Base-by-base conservation (phyloP, 345 rosid genomes). In the Camelina sativa region DNA sequence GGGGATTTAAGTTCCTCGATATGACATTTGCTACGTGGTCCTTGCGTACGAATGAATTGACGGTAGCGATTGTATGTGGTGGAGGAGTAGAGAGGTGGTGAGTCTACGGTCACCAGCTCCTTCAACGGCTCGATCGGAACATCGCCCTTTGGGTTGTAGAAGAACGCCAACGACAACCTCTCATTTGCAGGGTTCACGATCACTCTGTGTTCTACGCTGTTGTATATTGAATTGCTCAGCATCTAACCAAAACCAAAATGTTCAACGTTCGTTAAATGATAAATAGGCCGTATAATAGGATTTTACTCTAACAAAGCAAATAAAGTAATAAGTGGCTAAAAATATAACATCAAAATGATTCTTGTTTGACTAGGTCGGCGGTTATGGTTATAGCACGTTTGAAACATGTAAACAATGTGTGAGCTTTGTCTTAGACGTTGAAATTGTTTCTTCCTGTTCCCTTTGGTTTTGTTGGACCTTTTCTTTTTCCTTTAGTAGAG, bases 171-270 rank as follows among this genome's bases (percentile, higher is more conserved):
- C 0, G 98, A 91, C 1, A 93, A 58, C 1, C 98, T 78, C 59
- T 93, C 96, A 4, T 66, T n/a, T 0, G 58, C 61, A 30, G 93
- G 82, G 70, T 83, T 91, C 43, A 88, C 98, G 4, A 85, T 80
- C 79, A 88, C 98, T 76, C 96, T 73, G 28, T 94, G 98, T 81
- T 94, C 98, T 71, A 94, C 87, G 38, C 98, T 94, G 79, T 82
- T 94, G 85, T 86, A 94, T 34, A 63, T 84, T 32, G 87, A 89
- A 80, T 94, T 94, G 87, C 96, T 94, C 19, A 94, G 65, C 51
- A 94, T 87, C 97, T 93, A 46, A 60, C 37, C 58, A 77, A 61
- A 61, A 23, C 13, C n/a, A 32, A 48, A 40, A 32, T 23, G 25
- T 32, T 47, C 7, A 56, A 62, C 52, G n/a, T 30, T 17, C 8